A percentile compares a stretch with the other conserved stretches of the same genome.
Conservation (phyloP, 2,329 filamentous ascomycete species). For the Stromatinia cepivora region DNA sequence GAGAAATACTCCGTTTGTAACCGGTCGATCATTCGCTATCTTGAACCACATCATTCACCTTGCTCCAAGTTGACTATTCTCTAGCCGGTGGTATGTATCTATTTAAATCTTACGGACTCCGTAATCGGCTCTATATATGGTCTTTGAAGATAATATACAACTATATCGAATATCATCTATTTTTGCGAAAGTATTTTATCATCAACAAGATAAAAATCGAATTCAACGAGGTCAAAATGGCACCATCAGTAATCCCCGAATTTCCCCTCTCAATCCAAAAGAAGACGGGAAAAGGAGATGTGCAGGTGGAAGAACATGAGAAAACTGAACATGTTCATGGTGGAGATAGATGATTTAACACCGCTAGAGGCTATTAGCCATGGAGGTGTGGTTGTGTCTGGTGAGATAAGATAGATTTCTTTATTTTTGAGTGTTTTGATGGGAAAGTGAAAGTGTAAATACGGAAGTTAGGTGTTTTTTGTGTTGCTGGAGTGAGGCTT, state of each 20-base stretch:
- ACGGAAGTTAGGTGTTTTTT: neutral
- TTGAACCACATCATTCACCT: neutral
- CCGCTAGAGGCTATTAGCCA: constrained; percentile 42
- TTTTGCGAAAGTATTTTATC: neutral
- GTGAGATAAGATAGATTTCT: constrained; percentile 29
- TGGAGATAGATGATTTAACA: constrained; percentile 33
- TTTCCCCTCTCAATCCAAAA: neutral
- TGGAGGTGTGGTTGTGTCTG: constrained; percentile 33
- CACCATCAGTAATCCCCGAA: neutral
- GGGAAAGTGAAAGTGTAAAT: no score
- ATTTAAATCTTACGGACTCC: neutral
- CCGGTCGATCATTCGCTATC: constrained; percentile 5
- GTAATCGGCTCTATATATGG: neutral
- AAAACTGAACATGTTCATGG: constrained; percentile 33
- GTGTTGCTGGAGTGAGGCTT: neutral
- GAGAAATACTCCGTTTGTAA: neutral
- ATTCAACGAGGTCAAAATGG: neutral
- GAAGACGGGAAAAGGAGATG: neutral
- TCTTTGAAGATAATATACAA: neutral
- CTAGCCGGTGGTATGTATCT: neutral
- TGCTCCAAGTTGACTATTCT: neutral
- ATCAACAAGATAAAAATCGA: neutral
- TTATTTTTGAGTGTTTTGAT: neutral
- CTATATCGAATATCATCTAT: neutral
- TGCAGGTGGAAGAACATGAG: neutral